Conservation (phyloP, 345 rosid species). For the Sapria himalayana region DNA sequence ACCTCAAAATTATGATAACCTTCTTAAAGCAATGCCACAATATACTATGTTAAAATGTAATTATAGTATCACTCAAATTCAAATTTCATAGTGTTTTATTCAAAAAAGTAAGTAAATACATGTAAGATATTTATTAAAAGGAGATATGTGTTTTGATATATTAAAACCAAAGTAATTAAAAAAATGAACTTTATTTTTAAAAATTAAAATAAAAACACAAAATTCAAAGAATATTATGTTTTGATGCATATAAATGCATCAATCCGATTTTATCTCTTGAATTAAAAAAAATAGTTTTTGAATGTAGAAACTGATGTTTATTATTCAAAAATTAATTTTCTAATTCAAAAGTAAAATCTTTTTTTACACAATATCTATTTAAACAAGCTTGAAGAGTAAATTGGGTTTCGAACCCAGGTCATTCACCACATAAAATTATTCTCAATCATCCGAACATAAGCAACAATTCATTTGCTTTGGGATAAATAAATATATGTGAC, state of each 20-base stretch:
- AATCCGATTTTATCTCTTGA: neutral
- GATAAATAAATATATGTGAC: too few species aligned
- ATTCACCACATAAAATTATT: too few species aligned
- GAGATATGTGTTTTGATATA: too few species aligned
- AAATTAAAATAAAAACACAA: neutral
- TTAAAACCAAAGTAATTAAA: too few species aligned
- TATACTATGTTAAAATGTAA: neutral
- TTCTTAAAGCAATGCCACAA: neutral
- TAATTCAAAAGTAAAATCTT: neutral
- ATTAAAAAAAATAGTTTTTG: neutral
- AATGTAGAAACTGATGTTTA: neutral
- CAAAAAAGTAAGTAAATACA: too few species aligned
- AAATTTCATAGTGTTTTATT: too few species aligned
- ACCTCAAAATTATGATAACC: neutral
- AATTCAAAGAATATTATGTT: neutral
- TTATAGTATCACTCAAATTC: neutral
- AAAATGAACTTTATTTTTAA: neutral
- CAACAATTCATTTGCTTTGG: too few species aligned
- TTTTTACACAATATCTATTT: neutral
- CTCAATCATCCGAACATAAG: too few species aligned
- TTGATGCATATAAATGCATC: neutral
- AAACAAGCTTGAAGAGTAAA: neutral
- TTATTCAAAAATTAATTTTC: neutral
- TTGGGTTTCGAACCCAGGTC: neutral
- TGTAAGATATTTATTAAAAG: too few species aligned